Base-by-base conservation (phyloP, 2,329 filamentous ascomycete genomes). In the Mycocentrospora acerina region DNA sequence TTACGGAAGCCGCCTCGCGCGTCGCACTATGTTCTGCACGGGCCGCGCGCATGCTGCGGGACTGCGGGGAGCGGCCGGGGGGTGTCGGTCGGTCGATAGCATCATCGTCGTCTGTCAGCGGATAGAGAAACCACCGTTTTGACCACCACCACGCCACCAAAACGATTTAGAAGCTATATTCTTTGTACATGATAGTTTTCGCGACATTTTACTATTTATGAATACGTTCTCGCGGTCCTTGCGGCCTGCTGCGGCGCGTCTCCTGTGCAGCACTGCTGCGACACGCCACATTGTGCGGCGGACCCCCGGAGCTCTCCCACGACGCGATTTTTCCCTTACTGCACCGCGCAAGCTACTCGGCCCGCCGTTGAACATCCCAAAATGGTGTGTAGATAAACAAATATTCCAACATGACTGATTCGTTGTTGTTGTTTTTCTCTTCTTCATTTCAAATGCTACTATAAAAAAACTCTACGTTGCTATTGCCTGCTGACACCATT, bases 321-420 rank as follows among this genome's bases (percentile, higher is more conserved):
- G 41, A 32, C 59, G 58, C 40, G 39, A 52, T 37, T 62, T 68
- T 42, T 59, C 63, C 9, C 43, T 44, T 13, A 59, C 62, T 24
- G 22, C 38, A 40, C 42, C 50, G 30, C 37, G 30, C 16, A 40
- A 48, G 33, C 35, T 48, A 24, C 53, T 69, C 5, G 56, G 59
- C 7, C 52, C 48, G 15, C 67, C 67, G 2, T 28, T 69, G 34
- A 70, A 70, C 32, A 59, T 70, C 24, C 66, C 66, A 37, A 69
- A 67, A 69, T 70, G 67, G 67, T 69, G 60, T 28, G 12, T 28
- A 13, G 5, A 28, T 18, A 4, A 26, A 6, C 29, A 29, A 28
- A 29, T n/a, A 5, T 22, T 22, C 19, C 19, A 22, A 22, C 19
- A 22, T n/a, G n/a, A n/a, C n/a, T n/a, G n/a, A n/a, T n/a, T n/a